Conservation (phyloP, 2,329 filamentous ascomycete species). For the Stemphylium beticola region DNA sequence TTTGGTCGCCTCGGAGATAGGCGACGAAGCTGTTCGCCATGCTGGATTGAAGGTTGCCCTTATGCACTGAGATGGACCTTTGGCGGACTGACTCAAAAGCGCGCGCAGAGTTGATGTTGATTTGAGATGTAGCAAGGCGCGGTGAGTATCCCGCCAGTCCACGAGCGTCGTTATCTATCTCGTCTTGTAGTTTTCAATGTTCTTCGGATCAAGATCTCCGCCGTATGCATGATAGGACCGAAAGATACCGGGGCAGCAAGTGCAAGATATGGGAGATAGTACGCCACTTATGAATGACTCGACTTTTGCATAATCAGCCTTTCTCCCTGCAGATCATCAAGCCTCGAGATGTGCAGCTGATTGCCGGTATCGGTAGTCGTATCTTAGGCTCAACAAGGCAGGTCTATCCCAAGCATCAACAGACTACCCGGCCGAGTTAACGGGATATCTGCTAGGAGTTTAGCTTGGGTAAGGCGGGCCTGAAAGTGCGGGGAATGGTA, state of each 20-base stretch:
- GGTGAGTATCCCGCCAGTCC: not conserved
- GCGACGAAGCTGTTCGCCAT: constrained; percentile 40
- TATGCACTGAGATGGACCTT: not conserved
- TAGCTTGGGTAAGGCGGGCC: not conserved
- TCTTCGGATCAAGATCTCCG: constrained; percentile 15
- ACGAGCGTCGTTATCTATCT: not conserved
- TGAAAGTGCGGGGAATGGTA: constrained; percentile 12
- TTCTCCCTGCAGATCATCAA: constrained; percentile 10
- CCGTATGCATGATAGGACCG: constrained; percentile 10
- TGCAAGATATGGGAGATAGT: constrained; percentile 19
- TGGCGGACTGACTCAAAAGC: not conserved
- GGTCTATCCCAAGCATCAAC: not conserved
- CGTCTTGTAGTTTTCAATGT: not conserved
- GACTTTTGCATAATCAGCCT: constrained; percentile 16
- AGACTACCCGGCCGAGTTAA: constrained; percentile 6
- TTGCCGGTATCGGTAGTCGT: constrained; percentile 21
- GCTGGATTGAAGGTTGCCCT: not conserved
- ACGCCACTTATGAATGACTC: constrained; percentile 21
- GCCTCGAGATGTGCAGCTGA: constrained; percentile 5
- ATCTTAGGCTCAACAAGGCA: constrained; percentile 13
- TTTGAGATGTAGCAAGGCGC: not conserved
- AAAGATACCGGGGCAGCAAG: not conserved
- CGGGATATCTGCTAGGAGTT: constrained; percentile 9
- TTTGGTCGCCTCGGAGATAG: constrained; percentile 46
- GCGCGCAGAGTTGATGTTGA: not conserved